Evolutionary conservation across 495 filamentous ascomycete genomes (phyloP), one percentile per base, ranked within the genome.

Genomic region (Penicillium chermesinum): DNA sequence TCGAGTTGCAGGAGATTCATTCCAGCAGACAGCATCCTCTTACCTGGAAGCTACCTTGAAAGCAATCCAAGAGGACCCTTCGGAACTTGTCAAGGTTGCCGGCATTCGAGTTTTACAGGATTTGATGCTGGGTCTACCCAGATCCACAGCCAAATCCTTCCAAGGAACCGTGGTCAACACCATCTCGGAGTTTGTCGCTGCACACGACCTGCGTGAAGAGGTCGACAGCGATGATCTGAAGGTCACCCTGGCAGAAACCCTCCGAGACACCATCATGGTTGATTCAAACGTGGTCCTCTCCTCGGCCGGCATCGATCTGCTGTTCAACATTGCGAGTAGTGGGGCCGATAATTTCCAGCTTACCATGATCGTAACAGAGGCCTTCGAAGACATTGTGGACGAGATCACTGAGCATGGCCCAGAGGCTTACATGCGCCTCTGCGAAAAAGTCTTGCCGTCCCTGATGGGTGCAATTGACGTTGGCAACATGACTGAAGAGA

Each of bases 61-160:
- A 30, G 82, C 83, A 19, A 85, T 95, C 43, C 77, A 80, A 14
- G 66, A 73, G 17, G 91, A 96, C 43, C 67, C 81, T 5, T 82
- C 88, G 3, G 90, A 95, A 59, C 76, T 98, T 25, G 90, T 97
- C 20, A 86, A 90, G 63, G 94, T 95, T 19, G 82, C 93, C 10
- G 91, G 88, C 61, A 86, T 97, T 48, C 91, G 90, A 50, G 84
- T 88, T 1, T 64, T 96, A 34, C 90, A 96, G 63, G 86, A 87
- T 59, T 87, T 91, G 43, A 72, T 95, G 19, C 78, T 75, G 32
- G 74, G 83, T 6, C 55, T 82, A 38, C 72, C 79, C 9, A 55
- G 69, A 6, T 65, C 67, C 18, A 68, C 80, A 19, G 75, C 77
- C 2, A 66, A 72, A 34, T 75, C 79, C 27, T 74, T 88, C 42